Evolutionary conservation across 2,329 filamentous ascomycete genomes (phyloP).

Genomic region (Fusarium pininemorale): DNA sequence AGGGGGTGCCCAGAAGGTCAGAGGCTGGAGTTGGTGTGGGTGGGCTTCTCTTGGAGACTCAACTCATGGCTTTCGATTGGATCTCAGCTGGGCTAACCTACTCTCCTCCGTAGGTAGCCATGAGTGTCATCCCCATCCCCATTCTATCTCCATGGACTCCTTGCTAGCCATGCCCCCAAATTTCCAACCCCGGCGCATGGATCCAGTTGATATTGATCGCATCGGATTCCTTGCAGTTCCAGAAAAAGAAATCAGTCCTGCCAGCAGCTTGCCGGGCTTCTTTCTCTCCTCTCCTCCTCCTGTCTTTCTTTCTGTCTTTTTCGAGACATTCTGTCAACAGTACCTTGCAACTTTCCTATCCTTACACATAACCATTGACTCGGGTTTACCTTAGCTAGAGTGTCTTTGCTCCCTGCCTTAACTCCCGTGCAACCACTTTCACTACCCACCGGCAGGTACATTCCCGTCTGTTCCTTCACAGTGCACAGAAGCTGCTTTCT

Average conservation of each 20-base stretch:
- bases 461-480: slow-evolving; percentile 22
- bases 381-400: slow-evolving; percentile 12
- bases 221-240: slow-evolving; percentile 28
- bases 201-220: slow-evolving; percentile 24
- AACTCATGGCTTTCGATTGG: slow-evolving; percentile 22
- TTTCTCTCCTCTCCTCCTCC: neutral
- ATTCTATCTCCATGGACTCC: slow-evolving; percentile 32
- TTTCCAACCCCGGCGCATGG: slow-evolving; percentile 30
- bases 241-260: slow-evolving; percentile 14
- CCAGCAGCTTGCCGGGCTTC: neutral
- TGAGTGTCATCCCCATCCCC: slow-evolving; percentile 23
- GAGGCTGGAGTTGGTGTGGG: slow-evolving; percentile 29
- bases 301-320: neutral
- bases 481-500: slow-evolving; percentile 19
- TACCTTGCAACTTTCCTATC: slow-evolving; percentile 6
- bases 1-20: neutral
- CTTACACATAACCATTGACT: slow-evolving; percentile 1
- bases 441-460: slow-evolving; percentile 4
- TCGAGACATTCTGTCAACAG: neutral
- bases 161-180: slow-evolving; percentile 24
- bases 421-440: slow-evolving; percentile 2
- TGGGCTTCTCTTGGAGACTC: slow-evolving; percentile 19
- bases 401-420: slow-evolving; percentile 2
- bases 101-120: slow-evolving; percentile 9
- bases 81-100: slow-evolving; percentile 4